phyloP scores from a whole-genome alignment of 495 filamentous ascomycete species.

The Talaromyces stipitatus region DNA sequence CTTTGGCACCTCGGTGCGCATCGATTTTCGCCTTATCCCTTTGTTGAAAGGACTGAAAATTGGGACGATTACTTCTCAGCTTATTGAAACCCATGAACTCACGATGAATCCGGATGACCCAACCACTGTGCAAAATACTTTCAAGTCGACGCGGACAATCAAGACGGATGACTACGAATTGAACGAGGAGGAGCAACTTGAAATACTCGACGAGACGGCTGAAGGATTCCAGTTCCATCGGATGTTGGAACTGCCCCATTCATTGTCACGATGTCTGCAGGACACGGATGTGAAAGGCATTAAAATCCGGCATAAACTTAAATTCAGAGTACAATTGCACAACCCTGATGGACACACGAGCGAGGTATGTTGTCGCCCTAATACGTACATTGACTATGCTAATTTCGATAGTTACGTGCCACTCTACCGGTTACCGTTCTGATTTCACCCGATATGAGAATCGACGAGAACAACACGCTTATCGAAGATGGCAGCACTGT shows the following conservation, averaged over 20 bases:
- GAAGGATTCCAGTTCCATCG: constrained; percentile 71
- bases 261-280: constrained; percentile 71
- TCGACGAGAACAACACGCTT: constrained; percentile 73
- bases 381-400: constrained; percentile 4
- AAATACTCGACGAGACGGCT: constrained; percentile 65
- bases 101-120: constrained; percentile 43
- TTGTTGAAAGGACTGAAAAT: constrained; percentile 80
- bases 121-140: constrained; percentile 45
- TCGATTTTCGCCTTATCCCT: constrained; percentile 76
- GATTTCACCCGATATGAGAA: constrained; percentile 83
- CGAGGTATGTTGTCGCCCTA: constrained; percentile 46
- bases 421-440: constrained; percentile 82
- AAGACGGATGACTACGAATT: constrained; percentile 54
- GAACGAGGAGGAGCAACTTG: constrained; percentile 48
- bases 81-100: constrained; percentile 73
- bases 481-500: constrained; percentile 42
- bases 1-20: constrained; percentile 73
- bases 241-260: constrained; percentile 65
- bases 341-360: constrained; percentile 93
- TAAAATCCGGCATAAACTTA: constrained; percentile 80
- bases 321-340: constrained; percentile 75
- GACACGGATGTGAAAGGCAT: constrained; percentile 77
- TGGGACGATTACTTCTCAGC: constrained; percentile 62
- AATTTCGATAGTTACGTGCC: constrained; percentile 55
- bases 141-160: constrained; percentile 56